Evolutionary conservation across 768 basidiomycete genomes (phyloP).

Genomic region (Galerina marginata): DNA sequence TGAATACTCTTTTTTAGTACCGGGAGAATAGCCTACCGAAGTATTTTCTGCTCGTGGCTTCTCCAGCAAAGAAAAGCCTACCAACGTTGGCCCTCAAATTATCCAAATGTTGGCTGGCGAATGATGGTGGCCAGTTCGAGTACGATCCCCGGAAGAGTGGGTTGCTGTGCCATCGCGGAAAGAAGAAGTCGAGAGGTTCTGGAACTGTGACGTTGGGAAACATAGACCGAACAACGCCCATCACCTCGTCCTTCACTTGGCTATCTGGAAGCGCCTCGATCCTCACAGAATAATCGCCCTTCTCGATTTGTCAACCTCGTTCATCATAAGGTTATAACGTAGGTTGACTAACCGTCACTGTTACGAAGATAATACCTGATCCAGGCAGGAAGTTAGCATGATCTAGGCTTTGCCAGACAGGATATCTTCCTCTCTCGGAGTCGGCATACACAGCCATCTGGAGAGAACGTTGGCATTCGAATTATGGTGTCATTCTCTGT

Average conservation of each 20-base stretch:
- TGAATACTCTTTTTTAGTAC: not conserved
- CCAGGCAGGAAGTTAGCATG: slow-evolving; percentile 62
- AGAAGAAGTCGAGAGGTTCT: slow-evolving; percentile 59
- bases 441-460: slow-evolving; percentile 66
- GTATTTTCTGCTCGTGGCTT: slow-evolving; percentile 61
- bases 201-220: slow-evolving; percentile 60
- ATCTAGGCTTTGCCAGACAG: slow-evolving; percentile 72
- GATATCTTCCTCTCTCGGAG: slow-evolving; percentile 62
- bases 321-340: not conserved
- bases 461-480: not conserved
- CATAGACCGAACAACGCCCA: slow-evolving; percentile 64
- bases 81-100: slow-evolving; percentile 62
- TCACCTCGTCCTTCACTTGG: slow-evolving; percentile 56
- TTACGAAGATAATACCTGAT: slow-evolving; percentile 61
- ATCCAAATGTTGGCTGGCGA: slow-evolving; percentile 55
- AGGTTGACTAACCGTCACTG: slow-evolving; percentile 44
- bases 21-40: slow-evolving; percentile 46
- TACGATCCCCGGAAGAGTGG: slow-evolving; percentile 64
- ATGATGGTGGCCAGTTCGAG: slow-evolving; percentile 73
- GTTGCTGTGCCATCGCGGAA: slow-evolving; percentile 59
- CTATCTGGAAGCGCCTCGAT: slow-evolving; percentile 56
- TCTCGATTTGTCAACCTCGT: not conserved
- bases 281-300: slow-evolving; percentile 68
- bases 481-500: not conserved
- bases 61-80: slow-evolving; percentile 67